These are phyloP conservation scores for Yarrowia sp. DNA, from an alignment of 805 yeast species.

Conservation along the genomic window DNA sequence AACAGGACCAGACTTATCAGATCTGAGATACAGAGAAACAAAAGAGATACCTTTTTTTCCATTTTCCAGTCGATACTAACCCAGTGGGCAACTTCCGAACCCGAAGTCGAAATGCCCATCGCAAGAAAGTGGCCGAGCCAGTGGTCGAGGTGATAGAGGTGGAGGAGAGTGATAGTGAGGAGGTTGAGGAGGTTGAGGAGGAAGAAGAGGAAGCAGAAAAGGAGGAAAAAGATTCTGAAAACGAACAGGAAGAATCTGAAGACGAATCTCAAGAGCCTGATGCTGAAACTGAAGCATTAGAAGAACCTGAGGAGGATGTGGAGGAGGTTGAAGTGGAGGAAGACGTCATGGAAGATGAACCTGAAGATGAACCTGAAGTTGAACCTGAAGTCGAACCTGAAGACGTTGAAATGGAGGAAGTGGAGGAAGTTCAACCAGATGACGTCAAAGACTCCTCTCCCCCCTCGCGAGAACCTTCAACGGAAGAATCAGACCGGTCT, in stretches of 20 bases:
- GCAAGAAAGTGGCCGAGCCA: neutral
- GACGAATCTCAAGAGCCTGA: neutral
- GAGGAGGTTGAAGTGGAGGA: neutral
- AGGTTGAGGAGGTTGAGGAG: neutral
- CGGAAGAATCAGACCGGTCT: conserved; percentile 1
- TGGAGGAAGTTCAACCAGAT: neutral
- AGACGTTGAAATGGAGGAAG: neutral
- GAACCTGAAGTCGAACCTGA: neutral
- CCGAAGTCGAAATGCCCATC: conserved; percentile 19
- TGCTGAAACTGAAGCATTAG: neutral
- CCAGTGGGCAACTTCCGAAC: conserved; percentile 13
- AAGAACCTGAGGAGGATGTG: neutral
- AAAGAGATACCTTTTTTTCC: no score
- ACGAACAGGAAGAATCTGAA: neutral
- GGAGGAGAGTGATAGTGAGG: neutral
- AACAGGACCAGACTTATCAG: no score
- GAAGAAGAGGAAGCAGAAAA: neutral
- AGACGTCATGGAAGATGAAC: neutral
- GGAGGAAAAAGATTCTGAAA: neutral
- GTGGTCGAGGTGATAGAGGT: neutral
- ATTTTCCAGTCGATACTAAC: no score
- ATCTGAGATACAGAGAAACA: no score
- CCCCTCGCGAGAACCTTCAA: neutral
- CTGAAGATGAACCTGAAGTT: neutral
- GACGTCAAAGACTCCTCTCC: neutral